Percentiles rank a stretch among this genome's conserved stretches.
Conservation (phyloP, 176 grass and related monocot species). For the Oryza australiensis region DNA sequence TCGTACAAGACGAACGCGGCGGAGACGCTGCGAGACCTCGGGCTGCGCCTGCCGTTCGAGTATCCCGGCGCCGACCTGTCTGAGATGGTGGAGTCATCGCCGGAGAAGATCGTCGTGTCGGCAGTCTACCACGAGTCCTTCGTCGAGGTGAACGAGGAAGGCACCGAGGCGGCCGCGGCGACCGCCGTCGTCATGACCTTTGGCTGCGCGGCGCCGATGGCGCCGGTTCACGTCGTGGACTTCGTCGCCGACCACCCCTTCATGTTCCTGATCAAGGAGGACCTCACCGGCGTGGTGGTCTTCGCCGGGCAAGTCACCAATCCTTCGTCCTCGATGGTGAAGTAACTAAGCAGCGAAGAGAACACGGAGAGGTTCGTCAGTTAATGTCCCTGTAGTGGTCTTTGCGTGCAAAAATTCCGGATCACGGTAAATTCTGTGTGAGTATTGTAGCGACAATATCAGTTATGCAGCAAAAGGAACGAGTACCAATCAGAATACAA, state of each 20-base stretch:
- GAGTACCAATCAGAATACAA: no score
- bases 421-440: not conserved
- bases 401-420: not conserved
- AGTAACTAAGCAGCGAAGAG: not conserved
- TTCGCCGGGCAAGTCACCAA: constrained; percentile 35
- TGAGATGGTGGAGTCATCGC: constrained; percentile 38
- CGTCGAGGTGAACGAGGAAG: constrained; percentile 73
- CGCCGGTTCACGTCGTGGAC: constrained; percentile 4
- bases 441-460: not conserved
- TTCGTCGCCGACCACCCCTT: constrained; percentile 55
- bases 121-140: constrained; percentile 49
- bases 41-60: constrained; percentile 46
- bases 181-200: not conserved
- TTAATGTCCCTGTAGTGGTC: not conserved
- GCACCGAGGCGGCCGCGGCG: constrained; percentile 50
- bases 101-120: constrained; percentile 19
- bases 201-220: not conserved
- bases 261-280: constrained; percentile 49
- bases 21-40: constrained; percentile 32
- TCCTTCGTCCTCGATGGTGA: not conserved
- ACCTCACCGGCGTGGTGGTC: constrained; percentile 18
- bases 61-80: constrained; percentile 34
- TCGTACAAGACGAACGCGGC: constrained; percentile 36
- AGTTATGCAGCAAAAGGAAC: not conserved
- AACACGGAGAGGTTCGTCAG: not conserved